Evolutionary conservation across 2,329 filamentous ascomycete species (phyloP), one percentile per base, ranked within the genome.

Genomic region (Pseudogymnoascus sp.): DNA sequence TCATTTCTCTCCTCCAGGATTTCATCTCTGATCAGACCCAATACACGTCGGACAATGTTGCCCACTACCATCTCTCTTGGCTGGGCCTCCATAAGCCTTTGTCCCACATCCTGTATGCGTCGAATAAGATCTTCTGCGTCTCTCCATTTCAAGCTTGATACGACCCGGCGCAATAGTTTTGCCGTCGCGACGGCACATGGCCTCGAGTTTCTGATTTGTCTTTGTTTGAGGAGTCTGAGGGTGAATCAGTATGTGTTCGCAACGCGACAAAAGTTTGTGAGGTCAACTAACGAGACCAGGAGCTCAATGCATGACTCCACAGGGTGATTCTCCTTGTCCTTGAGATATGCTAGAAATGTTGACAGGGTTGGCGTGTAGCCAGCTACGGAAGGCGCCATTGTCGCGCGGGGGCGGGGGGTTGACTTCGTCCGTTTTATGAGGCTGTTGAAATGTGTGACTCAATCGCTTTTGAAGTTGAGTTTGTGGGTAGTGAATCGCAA

Each of bases 181-280:
- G 93, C 90, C 2, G 93, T 97, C 66, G 93, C 93, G 64, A 95
- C 86, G 64, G 95, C 95, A 77, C 93, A 97, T 75, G 90, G 86
- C 75, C 95, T 87, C 56, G 93, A 91, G 68, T 91, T 91, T 66
- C 85, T 86, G 72, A 99, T 96, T 74, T 97, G 93, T 70, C 93
- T 84, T 74, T 93, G 84, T 77, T 96, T 97, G 68, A 99, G 84
- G 18, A 97, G 86, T 61, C 91, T 76, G 62, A 11, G 53, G 28
- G 50, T 36, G 25, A 56, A 56, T 56, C 50, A 56, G 50, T 12
- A 37, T 37, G 6, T 23, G 50, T 72, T 36, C 69, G 64, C 62
- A 31, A 36, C 60, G 60, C 8, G 60, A 16, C 25, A 31, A 25
- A 60, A n/a, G 11, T 4, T 12, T 14, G 25, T 4, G 18, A 5